These are phyloP conservation scores for Cercospora zeina DNA, from an alignment of 2,329 filamentous ascomycete species.

Conservation along the genomic window DNA sequence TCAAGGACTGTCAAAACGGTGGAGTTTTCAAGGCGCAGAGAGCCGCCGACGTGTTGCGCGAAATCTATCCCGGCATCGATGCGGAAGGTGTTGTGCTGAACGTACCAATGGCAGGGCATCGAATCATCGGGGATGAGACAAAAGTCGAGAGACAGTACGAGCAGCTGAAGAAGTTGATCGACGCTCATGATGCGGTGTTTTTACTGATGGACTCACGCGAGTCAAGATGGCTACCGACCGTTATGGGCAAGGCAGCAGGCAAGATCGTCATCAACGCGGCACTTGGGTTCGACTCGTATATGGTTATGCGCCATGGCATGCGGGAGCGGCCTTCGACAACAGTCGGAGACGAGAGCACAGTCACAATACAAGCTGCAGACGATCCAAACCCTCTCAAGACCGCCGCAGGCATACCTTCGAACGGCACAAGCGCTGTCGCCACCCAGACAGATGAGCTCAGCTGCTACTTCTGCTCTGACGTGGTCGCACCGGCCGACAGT, in stretches of 20 bases:
- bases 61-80: constrained; percentile 90
- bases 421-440: constrained; percentile 14
- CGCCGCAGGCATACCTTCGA: constrained; percentile 29
- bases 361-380: constrained; percentile 29
- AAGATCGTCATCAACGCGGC: constrained; percentile 98
- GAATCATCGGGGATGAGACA: constrained; percentile 67
- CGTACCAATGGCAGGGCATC: constrained; percentile 94
- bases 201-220: constrained; percentile 98
- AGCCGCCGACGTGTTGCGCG: constrained; percentile 75
- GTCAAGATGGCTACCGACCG: constrained; percentile 89
- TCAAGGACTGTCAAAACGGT: constrained; percentile 82
- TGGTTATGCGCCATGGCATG: constrained; percentile 93
- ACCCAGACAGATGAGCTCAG: constrained; percentile 64
- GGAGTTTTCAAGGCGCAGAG: constrained; percentile 79
- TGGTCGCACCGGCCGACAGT: constrained; percentile 90
- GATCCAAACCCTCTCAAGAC: constrained; percentile 28
- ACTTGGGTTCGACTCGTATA: constrained; percentile 92
- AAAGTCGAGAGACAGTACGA: constrained; percentile 74
- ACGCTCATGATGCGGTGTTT: constrained; percentile 88
- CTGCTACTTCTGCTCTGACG: constrained; percentile 98
- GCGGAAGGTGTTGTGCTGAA: constrained; percentile 76
- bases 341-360: constrained; percentile 30
- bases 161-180: constrained; percentile 70
- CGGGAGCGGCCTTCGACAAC: constrained; percentile 40
- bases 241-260: constrained; percentile 88